These are phyloP conservation scores for Brassica nigra DNA, from an alignment of 345 rosid species.

Conservation along the genomic window DNA sequence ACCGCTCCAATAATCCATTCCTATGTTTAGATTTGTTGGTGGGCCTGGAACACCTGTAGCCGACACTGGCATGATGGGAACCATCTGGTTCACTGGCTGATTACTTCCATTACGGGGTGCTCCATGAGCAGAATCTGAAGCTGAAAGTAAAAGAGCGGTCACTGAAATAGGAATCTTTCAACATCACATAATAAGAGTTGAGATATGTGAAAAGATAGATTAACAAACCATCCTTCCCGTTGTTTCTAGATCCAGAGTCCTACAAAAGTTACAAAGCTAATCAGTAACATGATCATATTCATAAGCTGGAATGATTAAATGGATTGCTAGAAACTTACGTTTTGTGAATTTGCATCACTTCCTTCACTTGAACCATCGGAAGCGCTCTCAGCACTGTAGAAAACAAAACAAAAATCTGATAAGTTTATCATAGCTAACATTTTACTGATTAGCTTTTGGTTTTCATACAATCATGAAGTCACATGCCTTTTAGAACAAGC, in stretches of 20 bases:
- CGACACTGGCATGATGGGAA: slow-evolving; percentile 60
- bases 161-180: background rate
- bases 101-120: slow-evolving; percentile 66
- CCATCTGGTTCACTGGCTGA: slow-evolving; percentile 51
- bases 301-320: background rate
- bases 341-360: slow-evolving; percentile 85
- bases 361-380: slow-evolving; percentile 97
- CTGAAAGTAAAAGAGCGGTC: slow-evolving; percentile 18
- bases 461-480: slow-evolving; percentile 18
- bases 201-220: background rate
- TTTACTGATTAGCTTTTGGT: background rate
- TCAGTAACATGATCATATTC: slow-evolving; percentile 18
- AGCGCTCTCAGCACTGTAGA: slow-evolving; percentile 73
- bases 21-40: slow-evolving; percentile 86
- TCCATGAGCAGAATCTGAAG: slow-evolving; percentile 67
- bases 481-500: slow-evolving; percentile 80
- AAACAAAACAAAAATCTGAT: slow-evolving; percentile 9
- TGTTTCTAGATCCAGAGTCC: slow-evolving; percentile 83
- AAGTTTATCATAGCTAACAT: slow-evolving; percentile 6
- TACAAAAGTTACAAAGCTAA: slow-evolving; percentile 11
- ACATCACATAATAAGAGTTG: background rate
- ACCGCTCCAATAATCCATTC: slow-evolving; percentile 95
- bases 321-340: slow-evolving; percentile 51
- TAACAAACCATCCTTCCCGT: slow-evolving; percentile 64
- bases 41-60: slow-evolving; percentile 75